Evolutionary conservation across 2,329 filamentous ascomycete genomes (phyloP).

Genomic region (Hymenoscyphus fraxineus): DNA sequence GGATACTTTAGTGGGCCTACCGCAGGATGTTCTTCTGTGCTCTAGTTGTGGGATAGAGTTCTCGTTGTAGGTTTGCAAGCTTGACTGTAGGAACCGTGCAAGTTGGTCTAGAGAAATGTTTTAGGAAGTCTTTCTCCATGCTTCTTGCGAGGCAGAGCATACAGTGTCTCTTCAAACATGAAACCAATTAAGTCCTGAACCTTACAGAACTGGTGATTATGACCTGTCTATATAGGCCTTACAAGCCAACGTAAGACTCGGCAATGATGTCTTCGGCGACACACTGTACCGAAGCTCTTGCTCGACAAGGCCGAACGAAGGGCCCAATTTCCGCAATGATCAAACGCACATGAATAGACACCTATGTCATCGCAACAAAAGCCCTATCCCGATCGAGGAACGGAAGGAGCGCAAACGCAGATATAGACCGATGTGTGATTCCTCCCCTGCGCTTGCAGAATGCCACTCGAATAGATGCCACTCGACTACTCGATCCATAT

Average conservation of each 20-base stretch:
- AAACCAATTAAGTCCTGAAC: background rate
- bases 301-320: background rate
- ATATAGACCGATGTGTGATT: background rate
- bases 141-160: background rate
- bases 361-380: background rate
- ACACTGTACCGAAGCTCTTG: no score
- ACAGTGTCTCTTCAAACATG: background rate
- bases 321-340: background rate
- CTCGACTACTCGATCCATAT: background rate
- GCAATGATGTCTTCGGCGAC: background rate
- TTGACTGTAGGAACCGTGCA: no score
- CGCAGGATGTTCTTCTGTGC: background rate
- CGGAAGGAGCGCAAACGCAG: background rate
- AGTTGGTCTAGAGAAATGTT: background rate
- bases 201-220: background rate
- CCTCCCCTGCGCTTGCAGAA: background rate
- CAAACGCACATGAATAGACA: background rate
- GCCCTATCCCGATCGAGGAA: background rate
- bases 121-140: background rate
- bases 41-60: background rate
- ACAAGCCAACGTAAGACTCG: background rate
- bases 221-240: background rate
- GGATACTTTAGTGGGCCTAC: background rate
- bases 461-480: background rate
- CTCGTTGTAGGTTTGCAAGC: background rate